Evolutionary conservation across 2,329 filamentous ascomycete genomes (phyloP).

Genomic region (Colletotrichum sp.): DNA sequence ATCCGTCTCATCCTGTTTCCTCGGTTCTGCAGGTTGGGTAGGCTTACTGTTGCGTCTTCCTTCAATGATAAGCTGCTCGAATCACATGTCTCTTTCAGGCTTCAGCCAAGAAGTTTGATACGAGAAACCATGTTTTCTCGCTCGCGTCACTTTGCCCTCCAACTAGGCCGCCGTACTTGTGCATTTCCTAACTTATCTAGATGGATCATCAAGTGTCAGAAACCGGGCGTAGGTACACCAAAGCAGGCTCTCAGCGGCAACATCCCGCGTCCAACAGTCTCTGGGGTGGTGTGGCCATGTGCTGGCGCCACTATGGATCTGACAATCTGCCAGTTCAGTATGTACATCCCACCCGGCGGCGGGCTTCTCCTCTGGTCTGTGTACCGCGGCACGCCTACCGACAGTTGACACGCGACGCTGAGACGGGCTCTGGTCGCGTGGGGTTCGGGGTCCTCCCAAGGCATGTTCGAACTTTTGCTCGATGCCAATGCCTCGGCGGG

Average conservation of each 20-base stretch:
- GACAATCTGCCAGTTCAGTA: not conserved
- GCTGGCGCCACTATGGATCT: not conserved
- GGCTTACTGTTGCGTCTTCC: not conserved
- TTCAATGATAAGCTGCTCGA: not conserved
- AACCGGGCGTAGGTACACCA: not conserved
- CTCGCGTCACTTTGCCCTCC: not conserved
- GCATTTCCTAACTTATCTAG: not conserved
- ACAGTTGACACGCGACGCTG: constrained; percentile 6
- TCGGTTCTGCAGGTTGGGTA: not conserved
- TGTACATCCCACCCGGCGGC: not conserved
- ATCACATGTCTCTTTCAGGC: not conserved
- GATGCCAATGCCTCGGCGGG: constrained; percentile 8
- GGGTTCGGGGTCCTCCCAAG: not conserved
- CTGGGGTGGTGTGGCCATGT: not conserved
- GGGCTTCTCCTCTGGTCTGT: not conserved
- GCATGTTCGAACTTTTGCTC: not conserved
- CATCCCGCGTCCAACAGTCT: not conserved
- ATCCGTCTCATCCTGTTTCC: not conserved
- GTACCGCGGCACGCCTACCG: not conserved
- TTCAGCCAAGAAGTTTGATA: not conserved
- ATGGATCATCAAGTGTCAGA: not conserved
- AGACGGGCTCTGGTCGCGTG: not conserved
- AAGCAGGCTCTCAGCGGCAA: not conserved
- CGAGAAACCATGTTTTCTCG: not conserved
- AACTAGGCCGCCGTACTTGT: not conserved